Percentiles rank a stretch among this genome's conserved stretches.
These are phyloP conservation scores for Cryphonectria parasitica DNA, from an alignment of 2,329 filamentous ascomycete species.

Conservation along the genomic window DNA sequence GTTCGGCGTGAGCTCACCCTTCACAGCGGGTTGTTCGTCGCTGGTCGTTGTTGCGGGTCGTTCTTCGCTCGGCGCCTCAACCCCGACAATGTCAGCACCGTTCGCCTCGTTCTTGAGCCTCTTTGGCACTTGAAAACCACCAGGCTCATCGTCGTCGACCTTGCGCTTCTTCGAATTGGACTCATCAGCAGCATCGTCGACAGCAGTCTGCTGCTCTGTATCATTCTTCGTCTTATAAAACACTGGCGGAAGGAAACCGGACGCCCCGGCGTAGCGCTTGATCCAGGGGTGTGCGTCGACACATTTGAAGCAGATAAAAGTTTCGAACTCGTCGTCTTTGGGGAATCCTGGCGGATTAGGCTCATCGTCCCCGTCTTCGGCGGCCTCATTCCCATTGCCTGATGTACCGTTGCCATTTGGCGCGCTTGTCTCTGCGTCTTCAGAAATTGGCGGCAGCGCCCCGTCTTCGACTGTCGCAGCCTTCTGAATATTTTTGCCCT, in stretches of 20 bases:
- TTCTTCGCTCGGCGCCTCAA: conserved; percentile 5
- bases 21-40: not conserved
- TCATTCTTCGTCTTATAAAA: conserved; percentile 46
- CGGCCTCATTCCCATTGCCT: conserved; percentile 36
- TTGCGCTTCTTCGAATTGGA: conserved; percentile 66
- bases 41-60: conserved; percentile 22
- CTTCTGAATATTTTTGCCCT: conserved; percentile 35
- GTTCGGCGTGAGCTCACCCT: conserved; percentile 29
- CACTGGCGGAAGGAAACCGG: conserved; percentile 79
- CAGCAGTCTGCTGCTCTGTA: conserved; percentile 26
- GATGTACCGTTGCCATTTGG: conserved; percentile 29
- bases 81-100: conserved; percentile 28
- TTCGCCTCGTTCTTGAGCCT: conserved; percentile 53
- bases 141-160: conserved; percentile 55
- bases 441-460: conserved; percentile 53
- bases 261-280: conserved; percentile 78
- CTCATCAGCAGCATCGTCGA: conserved; percentile 2
- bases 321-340: conserved; percentile 84
- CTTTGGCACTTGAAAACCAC: conserved; percentile 49
- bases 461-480: conserved; percentile 38
- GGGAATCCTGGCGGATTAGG: conserved; percentile 87
- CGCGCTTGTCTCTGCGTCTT: conserved; percentile 47
- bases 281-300: conserved; percentile 89
- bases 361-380: conserved; percentile 60
- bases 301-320: conserved; percentile 93